A percentile compares a stretch with the other conserved stretches of the same genome.
Evolutionary conservation across 2,329 filamentous ascomycete species (phyloP).

Genomic region (Scedosporium dehoogii): DNA sequence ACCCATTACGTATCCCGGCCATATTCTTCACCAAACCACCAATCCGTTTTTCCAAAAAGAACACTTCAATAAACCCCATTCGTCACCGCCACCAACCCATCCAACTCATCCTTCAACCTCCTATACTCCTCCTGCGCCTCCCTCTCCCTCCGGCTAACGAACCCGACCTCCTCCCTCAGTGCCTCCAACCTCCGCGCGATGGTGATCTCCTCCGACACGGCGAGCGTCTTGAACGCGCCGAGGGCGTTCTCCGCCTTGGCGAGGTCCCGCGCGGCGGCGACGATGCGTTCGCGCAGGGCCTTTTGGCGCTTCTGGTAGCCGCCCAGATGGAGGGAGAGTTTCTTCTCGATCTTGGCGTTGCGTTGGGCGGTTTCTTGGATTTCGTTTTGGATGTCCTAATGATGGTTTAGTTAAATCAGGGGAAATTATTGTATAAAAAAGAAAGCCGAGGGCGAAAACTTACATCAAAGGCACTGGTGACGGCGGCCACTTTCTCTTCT

Average conservation of each 20-base stretch:
- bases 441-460: constrained; percentile 20
- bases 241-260: constrained; percentile 64
- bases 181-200: constrained; percentile 62
- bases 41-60: no score
- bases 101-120: constrained; percentile 66
- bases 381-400: constrained; percentile 57
- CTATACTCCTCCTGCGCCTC: constrained; percentile 86
- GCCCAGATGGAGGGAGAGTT: constrained; percentile 74
- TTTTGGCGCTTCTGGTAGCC: constrained; percentile 85
- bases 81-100: constrained; percentile 31
- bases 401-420: constrained; percentile 4
- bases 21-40: not conserved
- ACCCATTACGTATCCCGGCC: not conserved
- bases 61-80: not conserved
- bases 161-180: constrained; percentile 73
- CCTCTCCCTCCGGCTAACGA: constrained; percentile 70
- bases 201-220: constrained; percentile 70
- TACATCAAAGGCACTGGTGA: constrained; percentile 67
- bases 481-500: constrained; percentile 52
- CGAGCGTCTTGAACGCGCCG: constrained; percentile 63
- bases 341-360: constrained; percentile 87
- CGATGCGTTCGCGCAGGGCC: constrained; percentile 68
- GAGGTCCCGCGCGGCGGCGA: constrained; percentile 63
- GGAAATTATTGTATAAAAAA: not conserved
- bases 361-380: constrained; percentile 67